A percentile compares a stretch with the other conserved stretches of the same genome.
These are phyloP conservation scores for Penicillium fimorum DNA, from an alignment of 495 filamentous ascomycete genomes.

Conservation along the genomic window DNA sequence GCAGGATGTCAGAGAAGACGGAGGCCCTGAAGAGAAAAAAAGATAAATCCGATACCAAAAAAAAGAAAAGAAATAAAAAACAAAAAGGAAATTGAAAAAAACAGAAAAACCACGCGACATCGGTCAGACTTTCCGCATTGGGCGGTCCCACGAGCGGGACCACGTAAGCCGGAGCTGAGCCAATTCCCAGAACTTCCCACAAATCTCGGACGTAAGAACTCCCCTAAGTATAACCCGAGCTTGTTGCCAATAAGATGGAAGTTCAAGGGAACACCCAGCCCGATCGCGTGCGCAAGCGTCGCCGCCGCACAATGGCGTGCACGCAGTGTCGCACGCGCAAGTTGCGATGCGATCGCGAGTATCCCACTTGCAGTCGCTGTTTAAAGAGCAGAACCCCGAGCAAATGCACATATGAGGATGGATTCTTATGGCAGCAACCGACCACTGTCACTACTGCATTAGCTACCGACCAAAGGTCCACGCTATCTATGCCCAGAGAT, in stretches of 20 bases:
- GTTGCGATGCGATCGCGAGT: slow-evolving; percentile 66
- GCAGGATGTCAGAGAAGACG: too few species aligned
- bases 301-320: slow-evolving; percentile 44
- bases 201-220: slow-evolving; percentile 8
- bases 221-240: neutral
- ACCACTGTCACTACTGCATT: slow-evolving; percentile 35
- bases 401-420: slow-evolving; percentile 48
- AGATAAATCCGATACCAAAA: neutral
- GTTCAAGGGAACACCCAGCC: slow-evolving; percentile 15
- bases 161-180: slow-evolving; percentile 16
- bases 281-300: slow-evolving; percentile 42
- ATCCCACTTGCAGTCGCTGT: slow-evolving; percentile 64
- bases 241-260: slow-evolving; percentile 10
- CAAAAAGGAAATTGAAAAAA: neutral
- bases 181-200: neutral
- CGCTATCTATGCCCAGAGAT: slow-evolving; percentile 17
- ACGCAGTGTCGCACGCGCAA: slow-evolving; percentile 63
- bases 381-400: slow-evolving; percentile 46
- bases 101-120: neutral
- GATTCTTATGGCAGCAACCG: slow-evolving; percentile 49
- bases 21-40: too few species aligned
- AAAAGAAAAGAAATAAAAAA: neutral
- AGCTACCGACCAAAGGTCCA: slow-evolving; percentile 30
- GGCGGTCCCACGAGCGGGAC: slow-evolving; percentile 10
- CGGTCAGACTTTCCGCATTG: slow-evolving; percentile 21